Conservation (phyloP, 768 basidiomycete genomes). For the Trametes cingulata region DNA sequence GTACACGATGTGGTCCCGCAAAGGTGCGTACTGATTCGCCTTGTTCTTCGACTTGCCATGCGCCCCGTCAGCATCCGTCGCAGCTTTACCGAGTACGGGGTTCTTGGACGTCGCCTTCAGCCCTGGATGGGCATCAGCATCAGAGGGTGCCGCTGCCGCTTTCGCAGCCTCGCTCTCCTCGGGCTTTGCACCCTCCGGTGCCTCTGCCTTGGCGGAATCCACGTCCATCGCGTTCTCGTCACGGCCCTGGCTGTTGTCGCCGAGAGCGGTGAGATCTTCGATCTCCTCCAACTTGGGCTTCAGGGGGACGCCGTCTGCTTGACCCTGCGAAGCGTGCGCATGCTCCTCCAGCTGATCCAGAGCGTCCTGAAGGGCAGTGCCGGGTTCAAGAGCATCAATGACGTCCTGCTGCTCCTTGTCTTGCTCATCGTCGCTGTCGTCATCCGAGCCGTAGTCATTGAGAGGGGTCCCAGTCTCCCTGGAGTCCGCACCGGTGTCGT, state of each 20-base stretch:
- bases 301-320: constrained; percentile 14
- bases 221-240: constrained; percentile 35
- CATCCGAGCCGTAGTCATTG: constrained; percentile 59
- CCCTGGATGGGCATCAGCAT: constrained; percentile 34
- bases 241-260: constrained; percentile 14
- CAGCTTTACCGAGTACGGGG: constrained; percentile 39
- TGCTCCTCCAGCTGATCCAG: constrained; percentile 46
- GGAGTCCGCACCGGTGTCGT: constrained; percentile 26
- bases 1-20: constrained; percentile 59
- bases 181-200: neutral
- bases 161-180: neutral
- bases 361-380: constrained; percentile 56
- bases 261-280: constrained; percentile 53
- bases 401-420: constrained; percentile 55
- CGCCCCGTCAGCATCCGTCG: constrained; percentile 5
- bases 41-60: constrained; percentile 43
- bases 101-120: constrained; percentile 60
- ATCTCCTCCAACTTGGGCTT: constrained; percentile 56
- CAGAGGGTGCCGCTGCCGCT: constrained; percentile 7
- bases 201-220: neutral
- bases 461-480: constrained; percentile 28
- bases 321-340: constrained; percentile 34
- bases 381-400: constrained; percentile 61
- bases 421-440: constrained; percentile 60
- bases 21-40: constrained; percentile 50